Evolutionary conservation across 768 basidiomycete genomes (phyloP).

Genomic region (Porphyrellus cyaneotinctus): DNA sequence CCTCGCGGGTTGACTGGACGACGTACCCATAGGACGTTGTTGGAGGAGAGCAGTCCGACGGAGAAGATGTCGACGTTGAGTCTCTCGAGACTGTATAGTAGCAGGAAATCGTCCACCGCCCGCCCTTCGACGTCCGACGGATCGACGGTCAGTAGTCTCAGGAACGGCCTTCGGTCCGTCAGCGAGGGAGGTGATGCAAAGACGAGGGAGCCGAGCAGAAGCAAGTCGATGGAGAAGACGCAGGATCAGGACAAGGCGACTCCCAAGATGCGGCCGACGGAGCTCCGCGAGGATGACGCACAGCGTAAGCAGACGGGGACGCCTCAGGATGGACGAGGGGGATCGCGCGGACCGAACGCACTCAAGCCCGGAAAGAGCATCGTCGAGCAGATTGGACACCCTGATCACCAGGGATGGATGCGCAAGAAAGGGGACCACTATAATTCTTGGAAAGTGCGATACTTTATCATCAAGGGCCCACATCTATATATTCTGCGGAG

Average conservation of each 20-base stretch:
- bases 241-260: constrained; percentile 21
- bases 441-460: constrained; percentile 88
- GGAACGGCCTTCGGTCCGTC: constrained; percentile 21
- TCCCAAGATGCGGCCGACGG: constrained; percentile 13
- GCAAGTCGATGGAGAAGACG: constrained; percentile 20
- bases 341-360: constrained; percentile 30
- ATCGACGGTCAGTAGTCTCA: constrained; percentile 20
- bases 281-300: constrained; percentile 35
- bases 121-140: constrained; percentile 43
- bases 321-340: constrained; percentile 23
- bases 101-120: constrained; percentile 39
- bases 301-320: constrained; percentile 55
- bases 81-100: constrained; percentile 44
- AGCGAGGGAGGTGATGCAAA: constrained; percentile 17
- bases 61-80: constrained; percentile 48
- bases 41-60: constrained; percentile 32
- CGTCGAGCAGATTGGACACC: constrained; percentile 83
- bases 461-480: constrained; percentile 88
- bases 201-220: constrained; percentile 19
- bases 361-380: constrained; percentile 67
- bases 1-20: neutral
- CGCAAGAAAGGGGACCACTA: constrained; percentile 93
- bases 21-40: constrained; percentile 22
- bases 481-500: constrained; percentile 86
- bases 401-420: constrained; percentile 93